A percentile compares a stretch with the other conserved stretches of the same genome.
Evolutionary conservation across 768 basidiomycete species (phyloP).

Genomic region (Collybiopsis luxurians): DNA sequence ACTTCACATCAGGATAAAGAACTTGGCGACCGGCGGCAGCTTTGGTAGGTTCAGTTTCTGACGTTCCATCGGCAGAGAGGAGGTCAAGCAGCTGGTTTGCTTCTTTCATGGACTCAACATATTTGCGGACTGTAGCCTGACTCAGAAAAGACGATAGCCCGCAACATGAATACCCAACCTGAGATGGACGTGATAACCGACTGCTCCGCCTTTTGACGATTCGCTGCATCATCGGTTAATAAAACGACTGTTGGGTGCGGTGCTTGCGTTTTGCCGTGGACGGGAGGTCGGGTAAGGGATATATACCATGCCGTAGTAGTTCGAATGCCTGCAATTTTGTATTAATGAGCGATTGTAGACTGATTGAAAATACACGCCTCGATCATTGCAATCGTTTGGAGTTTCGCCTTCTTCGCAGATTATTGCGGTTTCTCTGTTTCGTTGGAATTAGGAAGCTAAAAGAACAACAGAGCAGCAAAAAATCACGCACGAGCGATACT

Average conservation of each 20-base stretch:
- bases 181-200: slow-evolving; percentile 62
- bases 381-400: slow-evolving; percentile 93
- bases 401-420: slow-evolving; percentile 74
- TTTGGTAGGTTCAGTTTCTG: slow-evolving; percentile 60
- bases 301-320: slow-evolving; percentile 89
- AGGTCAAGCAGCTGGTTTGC: slow-evolving; percentile 75
- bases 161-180: slow-evolving; percentile 38
- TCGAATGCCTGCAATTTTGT: slow-evolving; percentile 70
- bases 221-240: slow-evolving; percentile 87
- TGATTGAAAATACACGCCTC: slow-evolving; percentile 51
- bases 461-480: neutral
- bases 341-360: neutral
- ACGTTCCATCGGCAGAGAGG: slow-evolving; percentile 65
- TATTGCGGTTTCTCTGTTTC: slow-evolving; percentile 76
- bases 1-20: slow-evolving; percentile 72
- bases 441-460: neutral
- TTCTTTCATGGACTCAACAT: slow-evolving; percentile 73
- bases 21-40: slow-evolving; percentile 52
- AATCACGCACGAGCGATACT: slow-evolving; percentile 69
- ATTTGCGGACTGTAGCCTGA: slow-evolving; percentile 58
- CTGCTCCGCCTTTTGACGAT: slow-evolving; percentile 69
- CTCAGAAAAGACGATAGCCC: neutral
- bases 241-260: slow-evolving; percentile 66
- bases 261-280: slow-evolving; percentile 45
- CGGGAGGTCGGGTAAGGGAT: slow-evolving; percentile 43